Conservation (phyloP, 2,329 filamentous ascomycete species). For the Exophiala bonariae region DNA sequence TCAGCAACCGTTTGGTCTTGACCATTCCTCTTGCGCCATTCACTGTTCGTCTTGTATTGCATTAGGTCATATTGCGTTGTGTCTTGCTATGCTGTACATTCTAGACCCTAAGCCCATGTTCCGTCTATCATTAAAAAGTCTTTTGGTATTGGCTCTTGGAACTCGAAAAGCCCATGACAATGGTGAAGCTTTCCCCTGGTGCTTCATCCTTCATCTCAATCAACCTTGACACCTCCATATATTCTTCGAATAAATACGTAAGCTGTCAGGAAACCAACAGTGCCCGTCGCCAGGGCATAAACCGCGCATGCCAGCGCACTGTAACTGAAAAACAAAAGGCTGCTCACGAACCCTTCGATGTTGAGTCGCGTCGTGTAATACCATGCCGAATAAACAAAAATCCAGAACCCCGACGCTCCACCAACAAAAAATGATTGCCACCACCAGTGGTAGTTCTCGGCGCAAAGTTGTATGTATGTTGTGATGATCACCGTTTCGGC, state of each 20-base stretch:
- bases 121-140: too few relatives aligned
- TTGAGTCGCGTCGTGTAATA: constrained; percentile 80
- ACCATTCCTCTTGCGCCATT: too few relatives aligned
- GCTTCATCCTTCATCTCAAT: constrained; percentile 13
- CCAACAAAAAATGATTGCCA: constrained; percentile 85
- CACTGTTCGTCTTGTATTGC: too few relatives aligned
- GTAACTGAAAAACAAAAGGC: constrained; percentile 81
- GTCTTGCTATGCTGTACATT: too few relatives aligned
- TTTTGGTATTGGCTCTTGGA: not conserved
- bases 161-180: too few relatives aligned
- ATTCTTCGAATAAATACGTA: constrained; percentile 83
- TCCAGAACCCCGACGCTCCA: constrained; percentile 74
- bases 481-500: constrained; percentile 81
- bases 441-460: constrained; percentile 90
- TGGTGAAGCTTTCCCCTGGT: too few relatives aligned
- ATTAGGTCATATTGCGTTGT: too few relatives aligned
- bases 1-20: too few relatives aligned
- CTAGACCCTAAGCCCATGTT: too few relatives aligned
- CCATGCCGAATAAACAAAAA: constrained; percentile 80
- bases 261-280: constrained; percentile 78
- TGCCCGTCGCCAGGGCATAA: constrained; percentile 79
- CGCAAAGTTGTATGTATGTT: constrained; percentile 78
- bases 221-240: constrained; percentile 42
- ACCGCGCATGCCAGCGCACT: constrained; percentile 78
- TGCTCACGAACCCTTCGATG: constrained; percentile 76